These are phyloP conservation scores for Komagataella kurtzmanii DNA, from an alignment of 805 yeast genomes.

Conservation along the genomic window DNA sequence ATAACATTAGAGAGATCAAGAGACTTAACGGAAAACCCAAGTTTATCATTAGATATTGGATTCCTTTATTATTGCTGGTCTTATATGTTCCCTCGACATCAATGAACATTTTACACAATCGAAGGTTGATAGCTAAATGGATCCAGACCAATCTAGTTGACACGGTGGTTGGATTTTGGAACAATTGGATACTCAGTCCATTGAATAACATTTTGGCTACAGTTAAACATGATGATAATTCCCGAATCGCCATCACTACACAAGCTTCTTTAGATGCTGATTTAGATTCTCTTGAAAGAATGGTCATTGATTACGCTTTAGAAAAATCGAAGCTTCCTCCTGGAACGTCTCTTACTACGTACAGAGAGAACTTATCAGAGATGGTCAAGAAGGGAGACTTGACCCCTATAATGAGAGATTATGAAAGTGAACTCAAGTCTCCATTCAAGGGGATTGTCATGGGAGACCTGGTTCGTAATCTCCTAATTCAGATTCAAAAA, in stretches of 20 bases:
- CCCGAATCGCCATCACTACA: conserved; percentile 64
- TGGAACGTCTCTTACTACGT: conserved; percentile 4
- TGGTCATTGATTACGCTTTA: conserved; percentile 64
- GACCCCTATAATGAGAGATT: conserved; percentile 65
- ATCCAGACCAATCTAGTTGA: conserved; percentile 42
- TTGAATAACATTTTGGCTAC: conserved; percentile 58
- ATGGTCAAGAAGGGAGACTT: conserved; percentile 63
- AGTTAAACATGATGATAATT: conserved; percentile 69
- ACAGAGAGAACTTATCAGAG: conserved; percentile 19
- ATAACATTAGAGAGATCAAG: background rate
- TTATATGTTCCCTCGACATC: conserved; percentile 42
- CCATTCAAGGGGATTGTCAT: conserved; percentile 51
- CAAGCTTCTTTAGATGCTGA: conserved; percentile 72
- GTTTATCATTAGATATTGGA: conserved; percentile 45
- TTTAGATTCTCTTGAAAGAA: conserved; percentile 67
- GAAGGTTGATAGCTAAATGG: conserved; percentile 44
- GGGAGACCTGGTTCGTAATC: conserved; percentile 65
- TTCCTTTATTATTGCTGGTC: conserved; percentile 29
- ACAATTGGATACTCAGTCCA: conserved; percentile 80
- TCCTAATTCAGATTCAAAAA: conserved; percentile 88
- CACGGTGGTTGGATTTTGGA: conserved; percentile 53
- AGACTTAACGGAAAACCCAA: conserved; percentile 22
- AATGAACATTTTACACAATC: conserved; percentile 29
- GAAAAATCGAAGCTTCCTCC: conserved; percentile 12
- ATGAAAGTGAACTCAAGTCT: conserved; percentile 58